Conservation (phyloP, 2,329 filamentous ascomycete genomes). For the Hortaea werneckii region DNA sequence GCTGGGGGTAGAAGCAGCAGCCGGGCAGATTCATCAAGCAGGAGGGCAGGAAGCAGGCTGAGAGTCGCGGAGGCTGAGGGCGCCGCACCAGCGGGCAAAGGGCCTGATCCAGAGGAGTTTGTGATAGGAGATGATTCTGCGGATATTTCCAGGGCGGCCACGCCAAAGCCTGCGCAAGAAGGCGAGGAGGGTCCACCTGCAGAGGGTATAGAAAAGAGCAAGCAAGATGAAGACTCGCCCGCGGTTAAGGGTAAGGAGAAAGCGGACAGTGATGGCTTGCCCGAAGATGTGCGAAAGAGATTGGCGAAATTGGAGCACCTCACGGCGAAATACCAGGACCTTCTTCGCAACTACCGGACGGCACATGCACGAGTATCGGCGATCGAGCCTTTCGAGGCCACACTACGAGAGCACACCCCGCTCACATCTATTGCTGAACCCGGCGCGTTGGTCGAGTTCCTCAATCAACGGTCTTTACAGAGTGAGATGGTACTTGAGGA, state of each 20-base stretch:
- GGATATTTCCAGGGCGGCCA: constrained; percentile 47
- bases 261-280: constrained; percentile 45
- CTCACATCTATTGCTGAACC: constrained; percentile 82
- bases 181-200: constrained; percentile 19
- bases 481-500: constrained; percentile 92
- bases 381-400: constrained; percentile 88
- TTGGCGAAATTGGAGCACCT: constrained; percentile 82
- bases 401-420: constrained; percentile 84
- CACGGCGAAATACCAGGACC: constrained; percentile 77
- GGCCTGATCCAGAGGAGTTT: constrained; percentile 77
- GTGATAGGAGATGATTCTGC: constrained; percentile 75
- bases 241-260: constrained; percentile 16
- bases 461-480: constrained; percentile 76
- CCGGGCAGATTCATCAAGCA: constrained; percentile 21
- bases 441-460: constrained; percentile 73
- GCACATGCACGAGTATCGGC: constrained; percentile 77
- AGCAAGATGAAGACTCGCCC: constrained; percentile 16
- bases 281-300: constrained; percentile 63
- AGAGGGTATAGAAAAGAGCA: constrained; percentile 22
- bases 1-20: constrained; percentile 35
- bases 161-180: constrained; percentile 44
- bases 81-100: constrained; percentile 21
- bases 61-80: constrained; percentile 15
- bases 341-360: constrained; percentile 82
- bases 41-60: constrained; percentile 15